A percentile compares a stretch with the other conserved stretches of the same genome.
phyloP scores from a whole-genome alignment of 768 basidiomycete genomes.

The Daedaleopsis sinensis region DNA sequence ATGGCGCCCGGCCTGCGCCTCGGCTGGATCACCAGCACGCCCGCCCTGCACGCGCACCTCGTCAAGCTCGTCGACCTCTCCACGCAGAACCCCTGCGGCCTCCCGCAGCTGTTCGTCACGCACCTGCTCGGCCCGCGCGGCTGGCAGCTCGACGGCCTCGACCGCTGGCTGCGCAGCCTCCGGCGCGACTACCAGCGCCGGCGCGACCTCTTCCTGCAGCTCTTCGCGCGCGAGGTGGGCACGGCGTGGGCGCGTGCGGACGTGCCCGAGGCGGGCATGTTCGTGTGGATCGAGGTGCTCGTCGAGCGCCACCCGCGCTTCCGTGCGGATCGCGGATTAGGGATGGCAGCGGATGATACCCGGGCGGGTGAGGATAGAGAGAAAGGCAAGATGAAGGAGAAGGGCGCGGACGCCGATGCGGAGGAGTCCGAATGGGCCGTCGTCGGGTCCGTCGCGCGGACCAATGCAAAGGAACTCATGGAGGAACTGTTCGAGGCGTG shows the following conservation, averaged over 20 bases:
- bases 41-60: constrained; percentile 42
- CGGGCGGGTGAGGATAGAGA: neutral
- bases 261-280: constrained; percentile 52
- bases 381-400: neutral
- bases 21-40: constrained; percentile 49
- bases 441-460: constrained; percentile 19
- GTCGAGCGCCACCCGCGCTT: constrained; percentile 46
- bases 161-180: constrained; percentile 47
- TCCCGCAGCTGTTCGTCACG: constrained; percentile 49
- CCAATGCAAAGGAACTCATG: constrained; percentile 48
- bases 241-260: constrained; percentile 35
- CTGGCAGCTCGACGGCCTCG: constrained; percentile 48
- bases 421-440: neutral
- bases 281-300: constrained; percentile 54
- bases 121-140: constrained; percentile 42
- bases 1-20: constrained; percentile 56
- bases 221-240: constrained; percentile 37
- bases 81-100: constrained; percentile 48
- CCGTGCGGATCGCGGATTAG: neutral
- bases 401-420: neutral
- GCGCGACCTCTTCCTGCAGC: constrained; percentile 48
- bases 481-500: constrained; percentile 47
- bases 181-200: constrained; percentile 52
- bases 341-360: too few species aligned
- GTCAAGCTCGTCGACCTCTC: constrained; percentile 47